Conservation (phyloP, 176 grass and related monocot species). For the Aegilops umbellulata region DNA sequence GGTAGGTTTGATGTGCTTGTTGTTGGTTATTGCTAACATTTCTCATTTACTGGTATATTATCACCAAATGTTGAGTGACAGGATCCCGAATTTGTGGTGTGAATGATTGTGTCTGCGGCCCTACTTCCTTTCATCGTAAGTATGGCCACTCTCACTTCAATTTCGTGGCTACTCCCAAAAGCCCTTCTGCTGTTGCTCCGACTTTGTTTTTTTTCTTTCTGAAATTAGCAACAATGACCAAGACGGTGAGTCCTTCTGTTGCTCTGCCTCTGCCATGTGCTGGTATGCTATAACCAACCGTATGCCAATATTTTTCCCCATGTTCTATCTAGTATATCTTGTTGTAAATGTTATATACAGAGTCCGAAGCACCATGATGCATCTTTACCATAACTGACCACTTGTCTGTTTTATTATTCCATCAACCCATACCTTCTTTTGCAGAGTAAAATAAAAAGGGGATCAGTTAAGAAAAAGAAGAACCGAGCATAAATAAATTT, state of each 20-base stretch:
- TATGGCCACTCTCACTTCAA: not conserved
- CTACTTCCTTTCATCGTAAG: not conserved
- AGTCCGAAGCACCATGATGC: no score
- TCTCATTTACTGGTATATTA: not conserved
- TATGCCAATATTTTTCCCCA: not conserved
- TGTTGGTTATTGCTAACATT: not conserved
- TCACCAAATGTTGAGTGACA: not conserved
- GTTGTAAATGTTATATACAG: no score
- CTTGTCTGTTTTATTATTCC: no score
- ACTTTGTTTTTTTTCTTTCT: not conserved
- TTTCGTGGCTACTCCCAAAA: not conserved
- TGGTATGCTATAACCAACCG: not conserved
- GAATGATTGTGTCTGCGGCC: not conserved
- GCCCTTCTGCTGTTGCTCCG: not conserved
- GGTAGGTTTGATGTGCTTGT: not conserved
- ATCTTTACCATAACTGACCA: no score
- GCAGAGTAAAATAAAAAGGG: no score
- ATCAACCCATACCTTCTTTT: no score
- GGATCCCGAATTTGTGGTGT: not conserved
- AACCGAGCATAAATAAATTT: no score
- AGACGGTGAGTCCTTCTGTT: not conserved
- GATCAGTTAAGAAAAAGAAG: no score
- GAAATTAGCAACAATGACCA: not conserved
- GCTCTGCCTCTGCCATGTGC: not conserved
- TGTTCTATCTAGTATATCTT: not conserved